phyloP scores from a whole-genome alignment of 345 rosid genomes.

The Euclidium syriacum region DNA sequence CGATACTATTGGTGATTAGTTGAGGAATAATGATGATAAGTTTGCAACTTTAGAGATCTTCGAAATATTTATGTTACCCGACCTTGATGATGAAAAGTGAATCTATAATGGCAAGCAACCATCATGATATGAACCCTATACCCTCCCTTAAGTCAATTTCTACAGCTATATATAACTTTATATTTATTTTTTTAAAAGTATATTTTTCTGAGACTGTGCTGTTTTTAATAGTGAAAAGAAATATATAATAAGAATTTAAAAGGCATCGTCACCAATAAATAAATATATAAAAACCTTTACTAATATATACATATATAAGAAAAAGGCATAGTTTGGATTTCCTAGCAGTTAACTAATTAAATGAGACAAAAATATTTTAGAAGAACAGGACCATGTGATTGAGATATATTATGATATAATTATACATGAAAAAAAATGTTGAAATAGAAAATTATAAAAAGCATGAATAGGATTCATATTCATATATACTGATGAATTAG shows the following conservation, averaged over 20 bases:
- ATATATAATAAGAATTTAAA: conserved; percentile 4
- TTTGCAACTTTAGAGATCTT: conserved; percentile 4
- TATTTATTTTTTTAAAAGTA: no score
- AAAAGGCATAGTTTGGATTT: conserved; percentile 29
- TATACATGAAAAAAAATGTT: no score
- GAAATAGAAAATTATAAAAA: no score
- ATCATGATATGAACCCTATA: conserved; percentile 25
- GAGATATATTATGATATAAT: background rate
- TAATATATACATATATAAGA: background rate
- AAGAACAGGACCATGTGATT: conserved; percentile 4
- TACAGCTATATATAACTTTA: conserved; percentile 21
- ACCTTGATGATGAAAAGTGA: conserved; percentile 33
- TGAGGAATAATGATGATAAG: conserved; percentile 15
- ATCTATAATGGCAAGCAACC: conserved; percentile 32
- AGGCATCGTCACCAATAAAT: background rate
- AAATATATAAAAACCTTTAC: background rate
- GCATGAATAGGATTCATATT: no score
- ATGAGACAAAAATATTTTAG: background rate
- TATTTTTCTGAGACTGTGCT: background rate
- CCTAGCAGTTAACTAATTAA: background rate
- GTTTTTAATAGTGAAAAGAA: background rate
- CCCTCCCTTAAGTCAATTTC: conserved; percentile 33
- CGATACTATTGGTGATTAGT: conserved; percentile 13
- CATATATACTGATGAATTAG: no score
- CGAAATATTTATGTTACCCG: conserved; percentile 14